Evolutionary conservation across 805 yeast genomes (phyloP).

Genomic region (Candida caryicola): DNA sequence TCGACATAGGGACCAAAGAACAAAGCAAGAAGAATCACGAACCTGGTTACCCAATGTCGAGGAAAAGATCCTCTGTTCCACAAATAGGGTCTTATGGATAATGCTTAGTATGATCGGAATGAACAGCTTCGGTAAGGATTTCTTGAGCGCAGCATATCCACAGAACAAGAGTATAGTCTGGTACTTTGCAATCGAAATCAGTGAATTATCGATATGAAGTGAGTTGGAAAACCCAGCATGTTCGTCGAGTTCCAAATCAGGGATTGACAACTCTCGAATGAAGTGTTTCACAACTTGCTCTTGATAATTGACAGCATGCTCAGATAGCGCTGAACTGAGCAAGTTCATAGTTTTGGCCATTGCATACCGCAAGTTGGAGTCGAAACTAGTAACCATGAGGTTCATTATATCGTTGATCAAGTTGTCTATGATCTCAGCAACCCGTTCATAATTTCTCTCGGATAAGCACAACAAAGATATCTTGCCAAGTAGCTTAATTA

Average conservation of each 20-base stretch:
- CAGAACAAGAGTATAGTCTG: conserved; percentile 59
- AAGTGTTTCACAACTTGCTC: conserved; percentile 40
- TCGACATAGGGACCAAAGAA: conserved; percentile 74
- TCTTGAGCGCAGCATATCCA: conserved; percentile 42
- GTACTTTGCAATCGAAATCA: conserved; percentile 41
- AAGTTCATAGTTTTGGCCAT: conserved; percentile 66
- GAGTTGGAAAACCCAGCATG: too few relatives aligned
- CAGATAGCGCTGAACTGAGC: conserved; percentile 35
- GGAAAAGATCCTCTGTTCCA: conserved; percentile 55
- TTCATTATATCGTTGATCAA: conserved; percentile 38
- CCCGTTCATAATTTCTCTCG: conserved; percentile 29
- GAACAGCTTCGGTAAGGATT: conserved; percentile 19
- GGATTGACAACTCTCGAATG: conserved; percentile 30
- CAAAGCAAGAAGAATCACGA: conserved; percentile 81
- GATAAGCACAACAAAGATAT: conserved; percentile 26
- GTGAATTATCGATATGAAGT: conserved; percentile 30
- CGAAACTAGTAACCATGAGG: conserved; percentile 40
- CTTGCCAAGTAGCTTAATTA: conserved; percentile 37
- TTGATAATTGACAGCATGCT: conserved; percentile 36
- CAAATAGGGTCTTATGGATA: conserved; percentile 45
- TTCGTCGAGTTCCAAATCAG: conserved; percentile 3
- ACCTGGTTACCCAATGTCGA: conserved; percentile 62
- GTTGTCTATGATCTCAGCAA: conserved; percentile 50
- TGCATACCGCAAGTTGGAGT: conserved; percentile 58
- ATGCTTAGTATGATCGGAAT: conserved; percentile 33